Evolutionary conservation across 768 basidiomycete species (phyloP), one percentile per base, ranked within the genome.

Genomic region (Hericium coralloides): DNA sequence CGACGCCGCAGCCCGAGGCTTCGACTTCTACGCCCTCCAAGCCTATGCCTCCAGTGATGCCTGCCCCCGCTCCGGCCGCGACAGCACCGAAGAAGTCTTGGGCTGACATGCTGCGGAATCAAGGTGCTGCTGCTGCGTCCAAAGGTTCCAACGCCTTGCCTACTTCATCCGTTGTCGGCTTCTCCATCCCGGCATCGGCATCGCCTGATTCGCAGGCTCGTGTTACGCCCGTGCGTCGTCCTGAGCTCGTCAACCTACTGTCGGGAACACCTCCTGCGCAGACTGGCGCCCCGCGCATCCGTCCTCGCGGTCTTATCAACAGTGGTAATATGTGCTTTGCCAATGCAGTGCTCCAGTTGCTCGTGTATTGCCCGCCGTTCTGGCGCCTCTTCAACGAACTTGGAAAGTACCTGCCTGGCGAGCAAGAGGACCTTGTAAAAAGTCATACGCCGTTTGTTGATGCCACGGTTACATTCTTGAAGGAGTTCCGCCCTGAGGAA

Each of bases 291-390:
- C 64, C 71, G 2, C 70, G 68, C 50, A 79, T 90, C 37, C 74
- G 77, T 7, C 83, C 91, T 0, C 77, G 95, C 14, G 95, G 95
- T 4, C 73, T 99, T 51, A 77, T 98, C 63, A 99, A 99, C 70
- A 87, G 83, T 2, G 95, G 95, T 0, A 99, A 99, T 71, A 86
- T 98, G 85, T 99, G 95, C 69, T 99, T 98, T 67, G 94, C 94
- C 26, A 99, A 98, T 65, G 84, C 93, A 0, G 89, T 98, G 22
- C 74, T 99, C 31, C 95, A 98, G 73, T 82, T 89, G 1, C 77
- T 99, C 26, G 80, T 95, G 0, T 95, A 93, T 69, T 92, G 88
- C 63, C 78, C 81, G n/a, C 91, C 89, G 1, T 98, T 98, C 69
- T 84, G 85, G 65, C 76, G 76, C 49, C 70, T 98, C 38, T 88